Evolutionary conservation across 2,329 filamentous ascomycete genomes (phyloP).

Genomic region (Mollisia scopiformis): DNA sequence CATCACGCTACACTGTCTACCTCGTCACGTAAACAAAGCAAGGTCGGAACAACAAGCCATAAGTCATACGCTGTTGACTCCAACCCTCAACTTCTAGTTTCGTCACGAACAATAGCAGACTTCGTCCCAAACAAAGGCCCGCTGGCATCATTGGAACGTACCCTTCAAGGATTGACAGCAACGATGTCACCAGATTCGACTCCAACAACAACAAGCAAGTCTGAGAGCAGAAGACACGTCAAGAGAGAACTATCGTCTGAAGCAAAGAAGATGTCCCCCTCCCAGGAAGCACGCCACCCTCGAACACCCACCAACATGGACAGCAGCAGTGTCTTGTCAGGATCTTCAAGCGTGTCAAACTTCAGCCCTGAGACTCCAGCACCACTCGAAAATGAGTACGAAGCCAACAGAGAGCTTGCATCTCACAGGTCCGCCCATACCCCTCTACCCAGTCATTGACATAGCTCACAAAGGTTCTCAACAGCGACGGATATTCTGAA

Average conservation of each 20-base stretch:
- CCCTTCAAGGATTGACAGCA: neutral
- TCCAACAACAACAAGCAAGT: neutral
- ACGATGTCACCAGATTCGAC: too few relatives aligned
- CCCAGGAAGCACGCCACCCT: neutral
- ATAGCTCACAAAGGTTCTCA: neutral
- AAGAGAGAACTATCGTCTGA: neutral
- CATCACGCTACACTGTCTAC: too few relatives aligned
- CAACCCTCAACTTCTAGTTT: neutral
- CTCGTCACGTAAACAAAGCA: too few relatives aligned
- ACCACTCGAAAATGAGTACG: neutral
- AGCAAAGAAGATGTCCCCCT: neutral
- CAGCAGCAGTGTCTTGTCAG: neutral
- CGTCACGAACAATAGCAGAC: neutral
- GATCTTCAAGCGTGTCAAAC: neutral
- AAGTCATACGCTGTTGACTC: neutral
- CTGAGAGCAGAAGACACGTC: neutral
- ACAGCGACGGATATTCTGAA: neutral
- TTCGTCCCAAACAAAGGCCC: neutral
- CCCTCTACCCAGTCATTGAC: neutral
- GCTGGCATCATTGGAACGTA: neutral
- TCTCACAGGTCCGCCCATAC: neutral
- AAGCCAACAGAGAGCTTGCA: neutral
- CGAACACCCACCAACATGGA: neutral
- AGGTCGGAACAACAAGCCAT: neutral
- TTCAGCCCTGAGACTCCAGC: neutral